These are phyloP conservation scores for Rutstroemia sp. DNA, from an alignment of 2,329 filamentous ascomycete genomes.

Conservation along the genomic window DNA sequence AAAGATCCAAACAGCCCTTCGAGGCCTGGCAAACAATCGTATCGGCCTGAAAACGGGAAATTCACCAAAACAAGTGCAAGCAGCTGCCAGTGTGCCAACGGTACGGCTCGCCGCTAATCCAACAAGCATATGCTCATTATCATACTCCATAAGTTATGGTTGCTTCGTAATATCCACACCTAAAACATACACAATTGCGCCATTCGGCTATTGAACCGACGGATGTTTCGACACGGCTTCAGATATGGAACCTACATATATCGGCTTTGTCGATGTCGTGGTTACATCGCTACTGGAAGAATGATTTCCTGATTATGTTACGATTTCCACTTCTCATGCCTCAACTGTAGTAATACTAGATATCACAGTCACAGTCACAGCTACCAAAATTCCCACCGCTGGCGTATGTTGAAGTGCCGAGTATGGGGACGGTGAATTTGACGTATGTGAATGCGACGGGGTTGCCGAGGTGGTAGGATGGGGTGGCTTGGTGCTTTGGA, in stretches of 20 bases:
- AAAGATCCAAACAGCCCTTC: background rate
- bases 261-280: background rate
- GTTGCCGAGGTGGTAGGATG: too few relatives aligned
- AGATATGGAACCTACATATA: background rate
- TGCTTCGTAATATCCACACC: background rate
- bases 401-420: background rate
- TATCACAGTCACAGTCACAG: background rate
- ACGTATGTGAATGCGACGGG: background rate
- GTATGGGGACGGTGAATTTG: background rate
- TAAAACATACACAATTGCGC: background rate
- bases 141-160: background rate
- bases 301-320: background rate
- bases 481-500: too few relatives aligned
- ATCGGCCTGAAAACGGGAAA: background rate
- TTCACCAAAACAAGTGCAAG: background rate
- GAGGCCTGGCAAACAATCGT: background rate
- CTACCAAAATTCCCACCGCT: background rate
- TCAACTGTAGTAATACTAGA: background rate
- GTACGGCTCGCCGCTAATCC: background rate
- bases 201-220: background rate
- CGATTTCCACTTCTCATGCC: background rate
- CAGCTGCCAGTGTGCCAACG: background rate
- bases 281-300: background rate
- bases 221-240: background rate
- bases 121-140: background rate